A percentile compares a stretch with the other conserved stretches of the same genome.
phyloP scores from a whole-genome alignment of 2,329 filamentous ascomycete genomes.

The Fusarium coffeatum region DNA sequence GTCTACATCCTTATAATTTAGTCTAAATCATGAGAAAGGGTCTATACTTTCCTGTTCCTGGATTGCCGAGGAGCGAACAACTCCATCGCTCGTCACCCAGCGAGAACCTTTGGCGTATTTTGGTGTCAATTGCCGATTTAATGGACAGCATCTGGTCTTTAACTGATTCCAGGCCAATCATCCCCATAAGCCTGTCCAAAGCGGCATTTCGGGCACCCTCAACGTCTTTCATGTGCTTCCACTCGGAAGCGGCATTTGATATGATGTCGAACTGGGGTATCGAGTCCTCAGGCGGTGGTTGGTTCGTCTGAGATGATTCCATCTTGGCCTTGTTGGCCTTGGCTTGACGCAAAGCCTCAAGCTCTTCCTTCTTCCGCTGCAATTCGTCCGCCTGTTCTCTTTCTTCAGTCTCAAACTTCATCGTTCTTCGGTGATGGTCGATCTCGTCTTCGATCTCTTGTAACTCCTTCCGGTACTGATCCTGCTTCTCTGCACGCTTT shows the following conservation, averaged over 20 bases:
- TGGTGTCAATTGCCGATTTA: conserved; percentile 71
- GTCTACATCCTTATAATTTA: neutral
- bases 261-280: neutral
- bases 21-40: neutral
- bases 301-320: conserved; percentile 10
- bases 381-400: conserved; percentile 58
- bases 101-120: conserved; percentile 66
- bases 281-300: neutral
- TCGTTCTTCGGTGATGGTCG: conserved; percentile 56
- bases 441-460: conserved; percentile 66
- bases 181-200: conserved; percentile 73
- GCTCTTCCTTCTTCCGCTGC: conserved; percentile 59
- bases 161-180: conserved; percentile 78
- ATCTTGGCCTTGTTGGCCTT: conserved; percentile 35
- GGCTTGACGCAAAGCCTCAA: conserved; percentile 55
- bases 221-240: conserved; percentile 68
- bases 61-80: conserved; percentile 75
- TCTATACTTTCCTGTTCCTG: conserved; percentile 71
- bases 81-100: conserved; percentile 70
- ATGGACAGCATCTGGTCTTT: conserved; percentile 72
- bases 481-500: conserved; percentile 57
- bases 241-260: conserved; percentile 59
- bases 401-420: conserved; percentile 59
- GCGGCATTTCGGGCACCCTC: conserved; percentile 63
- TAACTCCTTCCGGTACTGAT: conserved; percentile 58